These are phyloP conservation scores for Epichloe brachyelytri DNA, from an alignment of 2,329 filamentous ascomycete species.

Conservation along the genomic window DNA sequence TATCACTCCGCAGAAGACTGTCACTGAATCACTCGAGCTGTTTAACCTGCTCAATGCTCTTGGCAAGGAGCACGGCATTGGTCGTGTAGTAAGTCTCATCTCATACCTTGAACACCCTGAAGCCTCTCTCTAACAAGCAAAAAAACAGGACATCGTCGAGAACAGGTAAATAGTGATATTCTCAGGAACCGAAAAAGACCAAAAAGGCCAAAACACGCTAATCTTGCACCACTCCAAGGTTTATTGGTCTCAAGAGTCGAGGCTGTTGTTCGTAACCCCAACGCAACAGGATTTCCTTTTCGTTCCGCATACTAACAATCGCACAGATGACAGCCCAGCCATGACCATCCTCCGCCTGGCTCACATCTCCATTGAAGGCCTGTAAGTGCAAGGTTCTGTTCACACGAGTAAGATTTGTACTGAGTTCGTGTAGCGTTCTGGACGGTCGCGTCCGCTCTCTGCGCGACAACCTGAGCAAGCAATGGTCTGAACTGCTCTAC, in stretches of 20 bases:
- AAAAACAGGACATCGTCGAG: background rate
- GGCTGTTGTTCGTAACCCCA: background rate
- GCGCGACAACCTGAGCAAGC: background rate
- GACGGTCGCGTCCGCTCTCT: constrained; percentile 1
- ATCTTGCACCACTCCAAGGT: background rate
- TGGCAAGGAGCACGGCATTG: background rate
- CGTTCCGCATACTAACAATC: background rate
- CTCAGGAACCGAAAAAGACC: background rate
- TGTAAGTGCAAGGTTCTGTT: background rate
- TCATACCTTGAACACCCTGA: too few relatives aligned
- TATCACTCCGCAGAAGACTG: background rate
- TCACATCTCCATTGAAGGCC: constrained; percentile 1
- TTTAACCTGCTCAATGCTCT: background rate
- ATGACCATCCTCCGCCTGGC: constrained; percentile 1
- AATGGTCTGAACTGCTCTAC: constrained; percentile 2
- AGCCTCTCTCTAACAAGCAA: background rate
- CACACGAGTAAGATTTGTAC: background rate
- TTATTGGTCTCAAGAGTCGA: constrained; percentile 1
- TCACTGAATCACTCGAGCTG: constrained; percentile 1
- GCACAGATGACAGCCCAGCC: constrained; percentile 1
- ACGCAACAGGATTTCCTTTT: background rate
- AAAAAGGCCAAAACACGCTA: background rate
- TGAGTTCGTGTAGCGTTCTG: background rate
- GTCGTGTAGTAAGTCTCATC: background rate
- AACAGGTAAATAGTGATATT: background rate